A percentile compares a stretch with the other conserved stretches of the same genome.
Evolutionary conservation across 768 basidiomycete species (phyloP).

Genomic region (Dioszegia hungarica): DNA sequence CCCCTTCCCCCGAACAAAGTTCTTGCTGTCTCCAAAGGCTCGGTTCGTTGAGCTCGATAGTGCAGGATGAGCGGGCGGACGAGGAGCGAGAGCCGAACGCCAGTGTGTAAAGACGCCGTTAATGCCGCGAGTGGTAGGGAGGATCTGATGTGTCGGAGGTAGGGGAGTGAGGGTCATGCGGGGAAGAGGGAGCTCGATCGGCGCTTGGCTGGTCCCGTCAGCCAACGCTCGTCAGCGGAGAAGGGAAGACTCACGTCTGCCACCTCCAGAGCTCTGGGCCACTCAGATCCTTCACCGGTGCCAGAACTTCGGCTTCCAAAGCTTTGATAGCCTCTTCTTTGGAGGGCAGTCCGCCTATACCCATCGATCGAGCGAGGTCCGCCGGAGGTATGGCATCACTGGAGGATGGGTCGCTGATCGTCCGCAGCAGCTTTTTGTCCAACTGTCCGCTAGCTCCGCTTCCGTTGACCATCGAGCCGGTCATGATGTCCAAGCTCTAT

Average conservation of each 20-base stretch:
- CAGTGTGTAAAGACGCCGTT: constrained; percentile 52
- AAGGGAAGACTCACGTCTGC: constrained; percentile 62
- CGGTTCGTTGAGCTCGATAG: constrained; percentile 81
- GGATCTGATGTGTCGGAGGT: constrained; percentile 42
- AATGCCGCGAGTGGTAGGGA: constrained; percentile 37
- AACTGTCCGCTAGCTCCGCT: too few species aligned
- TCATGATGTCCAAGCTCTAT: background rate
- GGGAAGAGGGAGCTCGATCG: constrained; percentile 60
- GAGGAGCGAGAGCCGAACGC: constrained; percentile 54
- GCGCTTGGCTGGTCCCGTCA: constrained; percentile 50
- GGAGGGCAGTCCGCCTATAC: constrained; percentile 21
- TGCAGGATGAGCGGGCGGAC: constrained; percentile 53
- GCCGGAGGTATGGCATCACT: constrained; percentile 9
- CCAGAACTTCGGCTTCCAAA: constrained; percentile 69
- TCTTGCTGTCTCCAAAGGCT: constrained; percentile 69
- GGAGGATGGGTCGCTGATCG: background rate
- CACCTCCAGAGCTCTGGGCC: constrained; percentile 69
- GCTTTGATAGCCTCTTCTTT: constrained; percentile 46
- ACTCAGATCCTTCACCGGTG: constrained; percentile 64
- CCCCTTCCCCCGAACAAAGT: constrained; percentile 90
- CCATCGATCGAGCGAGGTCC: constrained; percentile 28
- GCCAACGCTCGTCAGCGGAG: background rate
- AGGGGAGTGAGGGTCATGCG: constrained; percentile 42
- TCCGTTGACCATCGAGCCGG: background rate
- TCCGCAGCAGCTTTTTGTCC: background rate